Percentiles rank a stretch among this genome's conserved stretches.
These are phyloP conservation scores for Durotheca rogersii DNA, from an alignment of 495 filamentous ascomycete genomes.

Conservation along the genomic window DNA sequence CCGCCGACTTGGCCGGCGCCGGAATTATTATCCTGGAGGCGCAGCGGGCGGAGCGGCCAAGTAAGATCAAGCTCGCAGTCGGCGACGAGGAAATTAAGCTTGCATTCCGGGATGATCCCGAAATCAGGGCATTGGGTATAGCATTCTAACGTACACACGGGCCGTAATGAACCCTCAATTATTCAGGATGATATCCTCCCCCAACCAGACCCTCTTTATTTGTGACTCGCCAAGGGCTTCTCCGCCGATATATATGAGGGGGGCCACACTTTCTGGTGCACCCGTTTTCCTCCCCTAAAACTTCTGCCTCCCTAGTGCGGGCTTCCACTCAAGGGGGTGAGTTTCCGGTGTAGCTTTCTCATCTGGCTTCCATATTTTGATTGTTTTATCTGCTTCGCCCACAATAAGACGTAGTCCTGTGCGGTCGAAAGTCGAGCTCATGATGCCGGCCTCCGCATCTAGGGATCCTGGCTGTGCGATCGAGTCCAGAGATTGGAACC, in stretches of 20 bases:
- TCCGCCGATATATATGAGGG: too few relatives aligned
- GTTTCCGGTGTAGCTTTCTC: constrained; percentile 85
- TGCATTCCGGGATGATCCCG: constrained; percentile 84
- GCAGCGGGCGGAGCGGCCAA: constrained; percentile 75
- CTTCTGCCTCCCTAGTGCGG: constrained; percentile 62
- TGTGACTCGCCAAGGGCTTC: too few relatives aligned
- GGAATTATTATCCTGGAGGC: constrained; percentile 83
- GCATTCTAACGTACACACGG: constrained; percentile 36
- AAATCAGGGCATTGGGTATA: constrained; percentile 71
- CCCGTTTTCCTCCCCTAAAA: constrained; percentile 24
- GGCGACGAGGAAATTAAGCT: constrained; percentile 85
- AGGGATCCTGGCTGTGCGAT: constrained; percentile 91
- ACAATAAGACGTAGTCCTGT: constrained; percentile 88
- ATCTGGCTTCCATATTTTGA: constrained; percentile 96
- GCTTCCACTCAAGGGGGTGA: constrained; percentile 92
- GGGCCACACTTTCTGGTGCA: too few relatives aligned
- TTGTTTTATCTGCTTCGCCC: constrained; percentile 96
- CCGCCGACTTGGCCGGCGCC: constrained; percentile 79
- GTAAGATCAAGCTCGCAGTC: constrained; percentile 81
- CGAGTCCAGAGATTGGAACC: constrained; percentile 83
- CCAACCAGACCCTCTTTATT: too few relatives aligned
- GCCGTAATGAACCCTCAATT: too few relatives aligned
- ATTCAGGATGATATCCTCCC: too few relatives aligned
- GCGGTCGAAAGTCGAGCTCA: constrained; percentile 86
- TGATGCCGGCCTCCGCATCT: constrained; percentile 91